These are phyloP conservation scores for Castanea sativa DNA, from an alignment of 306 rosid genomes.

Conservation along the genomic window DNA sequence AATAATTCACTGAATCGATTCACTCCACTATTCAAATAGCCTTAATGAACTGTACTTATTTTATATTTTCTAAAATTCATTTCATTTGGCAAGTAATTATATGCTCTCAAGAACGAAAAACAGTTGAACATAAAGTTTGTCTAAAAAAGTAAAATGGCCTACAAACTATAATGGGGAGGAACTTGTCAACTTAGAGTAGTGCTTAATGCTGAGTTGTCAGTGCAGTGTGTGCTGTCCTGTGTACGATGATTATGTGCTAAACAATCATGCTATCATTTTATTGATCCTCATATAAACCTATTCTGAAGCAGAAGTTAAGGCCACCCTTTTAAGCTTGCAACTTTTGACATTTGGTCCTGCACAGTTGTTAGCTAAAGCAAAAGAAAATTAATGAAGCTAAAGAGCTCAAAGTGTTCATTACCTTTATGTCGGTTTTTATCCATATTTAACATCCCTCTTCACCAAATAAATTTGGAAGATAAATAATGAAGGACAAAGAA, in stretches of 20 bases:
- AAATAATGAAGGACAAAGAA: not conserved
- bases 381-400: not conserved
- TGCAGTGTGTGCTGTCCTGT: conserved; percentile 5
- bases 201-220: not conserved
- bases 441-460: not conserved
- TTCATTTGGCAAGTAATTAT: too few relatives aligned
- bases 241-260: conserved; percentile 4
- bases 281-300: not conserved
- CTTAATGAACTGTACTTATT: not conserved
- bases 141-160: not conserved
- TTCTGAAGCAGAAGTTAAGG: not conserved
- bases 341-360: not conserved
- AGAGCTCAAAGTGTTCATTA: not conserved
- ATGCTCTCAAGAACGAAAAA: not conserved
- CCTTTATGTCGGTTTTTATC: not conserved
- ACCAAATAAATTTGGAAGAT: not conserved
- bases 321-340: not conserved
- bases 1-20: not conserved
- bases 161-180: conserved; percentile 2
- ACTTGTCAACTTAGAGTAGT: conserved; percentile 4
- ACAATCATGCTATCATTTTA: conserved; percentile 1
- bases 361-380: not conserved
- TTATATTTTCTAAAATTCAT: not conserved
- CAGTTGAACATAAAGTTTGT: not conserved
- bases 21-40: not conserved